A percentile compares a stretch with the other conserved stretches of the same genome.
phyloP scores from a whole-genome alignment of 495 filamentous ascomycete species.

The Podospora didyma region DNA sequence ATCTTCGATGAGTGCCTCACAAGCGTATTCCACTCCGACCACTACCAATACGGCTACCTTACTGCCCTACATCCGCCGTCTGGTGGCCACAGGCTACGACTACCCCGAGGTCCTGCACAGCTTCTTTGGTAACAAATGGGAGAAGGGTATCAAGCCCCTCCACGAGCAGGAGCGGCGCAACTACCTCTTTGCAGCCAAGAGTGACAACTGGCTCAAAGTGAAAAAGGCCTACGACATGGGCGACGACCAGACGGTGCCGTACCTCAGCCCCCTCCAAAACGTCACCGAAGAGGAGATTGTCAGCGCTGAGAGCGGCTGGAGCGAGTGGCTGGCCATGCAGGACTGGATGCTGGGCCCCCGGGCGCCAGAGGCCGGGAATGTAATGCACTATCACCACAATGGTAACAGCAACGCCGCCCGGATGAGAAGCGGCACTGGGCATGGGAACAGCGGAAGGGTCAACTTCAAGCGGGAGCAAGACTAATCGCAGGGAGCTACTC shows the following conservation, averaged over 20 bases:
- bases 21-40: constrained; percentile 10
- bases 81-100: constrained; percentile 91
- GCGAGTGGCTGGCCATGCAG: constrained; percentile 87
- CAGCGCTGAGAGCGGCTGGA: constrained; percentile 76
- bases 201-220: constrained; percentile 78
- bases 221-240: constrained; percentile 87
- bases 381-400: background rate
- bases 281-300: constrained; percentile 78
- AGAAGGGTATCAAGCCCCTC: constrained; percentile 68
- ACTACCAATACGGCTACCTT: constrained; percentile 52
- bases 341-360: constrained; percentile 81
- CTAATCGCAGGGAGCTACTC: background rate
- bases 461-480: constrained; percentile 15
- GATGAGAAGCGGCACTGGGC: background rate
- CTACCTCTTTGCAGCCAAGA: constrained; percentile 92
- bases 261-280: constrained; percentile 72
- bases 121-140: constrained; percentile 94
- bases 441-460: constrained; percentile 4
- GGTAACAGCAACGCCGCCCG: background rate
- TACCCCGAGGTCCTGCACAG: constrained; percentile 79
- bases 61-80: constrained; percentile 82
- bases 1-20: background rate
- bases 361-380: constrained; percentile 29
- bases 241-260: constrained; percentile 77
- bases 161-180: constrained; percentile 91